Evolutionary conservation across 768 basidiomycete species (phyloP).

Genomic region (Phanerodontia chrysosporium): DNA sequence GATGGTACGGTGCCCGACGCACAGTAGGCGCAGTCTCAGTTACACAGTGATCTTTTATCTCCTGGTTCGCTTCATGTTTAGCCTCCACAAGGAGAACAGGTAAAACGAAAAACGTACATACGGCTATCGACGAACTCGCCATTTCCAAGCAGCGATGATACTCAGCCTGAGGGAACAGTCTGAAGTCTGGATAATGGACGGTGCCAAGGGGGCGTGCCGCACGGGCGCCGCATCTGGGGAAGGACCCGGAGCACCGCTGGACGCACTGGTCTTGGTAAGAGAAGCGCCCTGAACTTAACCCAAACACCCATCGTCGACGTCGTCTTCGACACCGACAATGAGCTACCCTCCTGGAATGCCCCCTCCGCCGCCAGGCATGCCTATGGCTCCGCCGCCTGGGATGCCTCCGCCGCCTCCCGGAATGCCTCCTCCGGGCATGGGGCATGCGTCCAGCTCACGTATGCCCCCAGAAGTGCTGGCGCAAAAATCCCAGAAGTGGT

Average conservation of each 20-base stretch:
- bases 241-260: background rate
- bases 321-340: conserved; percentile 37
- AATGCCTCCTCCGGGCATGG: conserved; percentile 27
- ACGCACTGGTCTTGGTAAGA: background rate
- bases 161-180: background rate
- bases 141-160: background rate
- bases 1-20: conserved; percentile 20
- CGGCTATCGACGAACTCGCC: background rate
- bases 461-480: conserved; percentile 70
- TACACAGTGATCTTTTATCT: too few species aligned
- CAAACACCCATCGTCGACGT: conserved; percentile 9
- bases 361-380: conserved; percentile 40
- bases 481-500: conserved; percentile 96
- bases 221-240: background rate
- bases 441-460: conserved; percentile 33
- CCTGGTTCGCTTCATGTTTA: background rate
- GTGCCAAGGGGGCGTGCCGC: background rate
- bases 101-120: background rate
- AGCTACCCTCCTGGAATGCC: conserved; percentile 53
- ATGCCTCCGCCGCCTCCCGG: conserved; percentile 29
- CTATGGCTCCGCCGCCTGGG: conserved; percentile 32
- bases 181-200: background rate
- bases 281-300: conserved; percentile 4
- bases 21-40: background rate
- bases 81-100: background rate